A percentile compares a stretch with the other conserved stretches of the same genome.
Evolutionary conservation across 2,329 filamentous ascomycete genomes (phyloP).

Genomic region (Phoma sp.): DNA sequence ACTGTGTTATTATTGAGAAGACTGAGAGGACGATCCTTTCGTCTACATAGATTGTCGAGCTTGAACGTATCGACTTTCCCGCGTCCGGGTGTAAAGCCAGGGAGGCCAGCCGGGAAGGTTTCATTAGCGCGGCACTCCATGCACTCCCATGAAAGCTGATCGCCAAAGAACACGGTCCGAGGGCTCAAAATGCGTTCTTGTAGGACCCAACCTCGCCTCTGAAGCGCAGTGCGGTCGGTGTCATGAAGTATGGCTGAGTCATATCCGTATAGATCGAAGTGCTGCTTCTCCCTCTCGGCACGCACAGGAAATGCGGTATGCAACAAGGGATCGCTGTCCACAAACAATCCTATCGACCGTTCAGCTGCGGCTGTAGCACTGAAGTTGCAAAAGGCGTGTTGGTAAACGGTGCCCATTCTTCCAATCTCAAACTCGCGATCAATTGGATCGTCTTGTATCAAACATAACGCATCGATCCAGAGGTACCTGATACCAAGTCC

Average conservation of each 20-base stretch:
- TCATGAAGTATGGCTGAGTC: neutral
- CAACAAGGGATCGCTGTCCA: neutral
- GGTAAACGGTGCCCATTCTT: neutral
- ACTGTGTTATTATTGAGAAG: too few species aligned
- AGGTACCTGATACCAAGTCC: neutral
- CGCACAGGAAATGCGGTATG: neutral
- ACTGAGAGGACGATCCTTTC: neutral
- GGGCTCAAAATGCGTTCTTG: conserved; percentile 1
- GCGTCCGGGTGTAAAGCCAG: neutral
- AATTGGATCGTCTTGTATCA: neutral
- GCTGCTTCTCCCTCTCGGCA: neutral
- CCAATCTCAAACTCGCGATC: neutral
- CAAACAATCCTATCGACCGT: neutral
- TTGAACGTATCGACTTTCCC: neutral
- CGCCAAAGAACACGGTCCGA: conserved; percentile 3
- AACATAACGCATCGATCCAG: neutral
- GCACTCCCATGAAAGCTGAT: neutral
- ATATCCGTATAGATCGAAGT: neutral
- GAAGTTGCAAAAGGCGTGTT: neutral
- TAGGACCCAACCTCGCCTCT: neutral
- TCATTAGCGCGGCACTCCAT: neutral
- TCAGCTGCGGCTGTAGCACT: neutral
- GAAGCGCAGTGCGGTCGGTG: neutral
- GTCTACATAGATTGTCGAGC: neutral
- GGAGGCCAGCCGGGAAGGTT: neutral